Conservation (phyloP, 345 rosid genomes). For the Populus pruinosa region DNA sequence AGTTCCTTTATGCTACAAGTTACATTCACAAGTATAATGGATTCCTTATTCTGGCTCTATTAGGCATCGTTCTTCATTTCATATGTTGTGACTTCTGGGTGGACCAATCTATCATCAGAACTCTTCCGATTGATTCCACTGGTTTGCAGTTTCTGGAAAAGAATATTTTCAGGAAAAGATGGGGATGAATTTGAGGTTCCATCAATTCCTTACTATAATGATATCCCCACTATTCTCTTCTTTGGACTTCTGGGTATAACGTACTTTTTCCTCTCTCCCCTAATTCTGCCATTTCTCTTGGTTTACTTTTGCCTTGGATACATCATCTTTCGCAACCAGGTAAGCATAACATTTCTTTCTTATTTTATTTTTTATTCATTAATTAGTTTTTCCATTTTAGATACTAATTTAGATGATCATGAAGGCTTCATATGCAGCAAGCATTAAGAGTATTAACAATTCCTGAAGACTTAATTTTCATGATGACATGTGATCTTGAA, state of each 20-base stretch:
- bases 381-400: background rate
- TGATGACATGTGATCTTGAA: no score
- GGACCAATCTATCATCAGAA: constrained; percentile 85
- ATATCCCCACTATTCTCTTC: constrained; percentile 64
- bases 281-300: constrained; percentile 82
- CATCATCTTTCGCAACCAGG: constrained; percentile 91
- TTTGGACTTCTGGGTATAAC: constrained; percentile 83
- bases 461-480: no score
- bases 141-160: constrained; percentile 35
- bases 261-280: constrained; percentile 83
- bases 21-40: background rate
- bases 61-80: constrained; percentile 92
- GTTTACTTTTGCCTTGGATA: constrained; percentile 80
- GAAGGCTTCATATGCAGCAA: background rate
- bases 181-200: constrained; percentile 59
- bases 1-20: background rate
- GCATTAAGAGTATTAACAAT: background rate
- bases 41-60: constrained; percentile 32
- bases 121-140: constrained; percentile 65
- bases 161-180: constrained; percentile 38
- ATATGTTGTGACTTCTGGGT: constrained; percentile 88
- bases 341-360: constrained; percentile 17
- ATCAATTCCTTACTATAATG: constrained; percentile 55
- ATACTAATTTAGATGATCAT: background rate
- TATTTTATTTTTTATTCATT: background rate